These are phyloP conservation scores for Oenanthe javanica DNA, from an alignment of 140 eudicot genomes.

Conservation along the genomic window DNA sequence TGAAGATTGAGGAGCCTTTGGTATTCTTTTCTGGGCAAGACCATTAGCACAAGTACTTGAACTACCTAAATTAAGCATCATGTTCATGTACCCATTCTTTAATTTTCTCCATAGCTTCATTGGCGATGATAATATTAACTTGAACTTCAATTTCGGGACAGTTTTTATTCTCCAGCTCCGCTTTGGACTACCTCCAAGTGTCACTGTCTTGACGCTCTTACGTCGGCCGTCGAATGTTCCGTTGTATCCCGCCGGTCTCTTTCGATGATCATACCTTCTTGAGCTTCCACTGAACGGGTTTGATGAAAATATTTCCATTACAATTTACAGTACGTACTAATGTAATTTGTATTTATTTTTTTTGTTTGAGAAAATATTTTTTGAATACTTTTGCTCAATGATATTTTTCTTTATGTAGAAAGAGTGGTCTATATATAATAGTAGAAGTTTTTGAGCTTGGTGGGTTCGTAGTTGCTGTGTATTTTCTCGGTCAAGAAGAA, in stretches of 20 bases:
- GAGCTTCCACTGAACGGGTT: neutral
- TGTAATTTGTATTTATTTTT: neutral
- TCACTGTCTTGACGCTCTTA: slow-evolving; percentile 12
- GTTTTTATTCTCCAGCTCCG: slow-evolving; percentile 40
- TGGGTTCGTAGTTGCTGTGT: neutral
- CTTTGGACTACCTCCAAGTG: slow-evolving; percentile 12
- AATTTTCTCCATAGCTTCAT: slow-evolving; percentile 33
- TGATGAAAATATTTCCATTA: neutral
- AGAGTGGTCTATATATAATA: neutral
- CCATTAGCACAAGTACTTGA: neutral
- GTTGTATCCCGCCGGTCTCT: slow-evolving; percentile 17
- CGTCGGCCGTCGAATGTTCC: neutral
- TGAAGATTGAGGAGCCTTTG: slow-evolving; percentile 19
- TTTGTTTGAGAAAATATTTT: neutral
- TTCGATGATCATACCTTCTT: neutral
- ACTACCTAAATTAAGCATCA: slow-evolving; percentile 25
- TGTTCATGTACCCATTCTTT: slow-evolving; percentile 35
- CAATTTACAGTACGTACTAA: no score
- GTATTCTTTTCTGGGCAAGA: slow-evolving; percentile 24
- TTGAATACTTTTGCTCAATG: neutral
- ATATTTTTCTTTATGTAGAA: neutral
- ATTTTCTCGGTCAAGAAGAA: neutral
- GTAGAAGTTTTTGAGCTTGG: neutral
- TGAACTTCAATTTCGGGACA: slow-evolving; percentile 28
- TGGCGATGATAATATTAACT: slow-evolving; percentile 24